These are phyloP conservation scores for Piloderma croceum DNA, from an alignment of 768 basidiomycete species.

Conservation along the genomic window DNA sequence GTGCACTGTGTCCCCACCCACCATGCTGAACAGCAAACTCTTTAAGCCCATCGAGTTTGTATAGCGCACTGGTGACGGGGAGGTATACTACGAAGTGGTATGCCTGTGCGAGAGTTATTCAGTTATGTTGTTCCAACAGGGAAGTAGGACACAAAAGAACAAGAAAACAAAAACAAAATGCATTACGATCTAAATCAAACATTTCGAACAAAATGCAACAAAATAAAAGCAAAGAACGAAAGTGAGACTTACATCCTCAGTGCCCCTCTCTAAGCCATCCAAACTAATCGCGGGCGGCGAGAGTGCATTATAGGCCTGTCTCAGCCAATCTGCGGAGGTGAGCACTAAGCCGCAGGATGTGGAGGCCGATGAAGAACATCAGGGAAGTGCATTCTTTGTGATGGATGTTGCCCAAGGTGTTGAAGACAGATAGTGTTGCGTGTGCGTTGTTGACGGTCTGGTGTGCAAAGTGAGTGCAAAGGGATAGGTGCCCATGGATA, in stretches of 20 bases:
- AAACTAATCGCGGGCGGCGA: constrained; percentile 88
- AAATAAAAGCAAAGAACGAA: too few relatives aligned
- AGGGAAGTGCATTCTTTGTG: constrained; percentile 67
- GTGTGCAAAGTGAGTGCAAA: constrained; percentile 87
- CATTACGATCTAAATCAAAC: too few relatives aligned
- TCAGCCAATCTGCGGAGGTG: constrained; percentile 74
- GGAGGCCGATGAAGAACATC: constrained; percentile 69
- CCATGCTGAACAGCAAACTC: constrained; percentile 76
- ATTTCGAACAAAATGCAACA: too few relatives aligned
- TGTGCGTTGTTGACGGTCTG: constrained; percentile 94
- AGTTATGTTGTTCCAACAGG: too few relatives aligned
- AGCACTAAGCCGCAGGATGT: constrained; percentile 77
- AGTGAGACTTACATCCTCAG: too few relatives aligned
- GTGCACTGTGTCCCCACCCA: constrained; percentile 52
- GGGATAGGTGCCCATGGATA: too few relatives aligned
- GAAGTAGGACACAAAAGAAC: too few relatives aligned
- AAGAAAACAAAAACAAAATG: too few relatives aligned
- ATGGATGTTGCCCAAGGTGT: constrained; percentile 81
- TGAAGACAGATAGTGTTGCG: constrained; percentile 90
- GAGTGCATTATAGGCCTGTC: constrained; percentile 87
- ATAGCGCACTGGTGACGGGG: constrained; percentile 75
- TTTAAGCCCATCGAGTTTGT: constrained; percentile 93
- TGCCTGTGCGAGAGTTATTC: too few relatives aligned
- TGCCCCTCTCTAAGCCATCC: constrained; percentile 68
- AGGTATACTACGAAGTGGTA: constrained; percentile 97